Base-by-base conservation (phyloP, 2,329 filamentous ascomycete species). In the Fusarium xyrophilum region DNA sequence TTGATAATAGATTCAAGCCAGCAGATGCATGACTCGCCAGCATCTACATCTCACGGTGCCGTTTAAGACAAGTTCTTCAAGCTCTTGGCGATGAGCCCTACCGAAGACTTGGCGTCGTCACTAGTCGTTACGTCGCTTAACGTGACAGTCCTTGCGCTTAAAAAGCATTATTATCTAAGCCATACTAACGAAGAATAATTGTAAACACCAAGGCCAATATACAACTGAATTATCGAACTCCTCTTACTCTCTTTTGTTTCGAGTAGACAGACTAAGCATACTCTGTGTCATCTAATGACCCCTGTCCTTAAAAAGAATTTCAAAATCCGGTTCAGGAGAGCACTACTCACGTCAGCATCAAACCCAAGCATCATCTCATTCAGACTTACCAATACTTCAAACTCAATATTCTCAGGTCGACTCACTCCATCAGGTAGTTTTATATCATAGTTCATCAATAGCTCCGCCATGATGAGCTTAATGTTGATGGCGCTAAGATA, bases 401-500 rank as follows among this genome's bases (percentile, higher is more conserved):
- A 67, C 19, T 67, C 64, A 3, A 59, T 53, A 9, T 67, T 67
- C 0, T 43, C n/a, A 4, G 58, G 63, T 1, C 63, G 21, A 1
- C 12, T 21, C 4, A 15, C 14, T 15, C 59, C 65, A 2, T 67
- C 48, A 0, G 47, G 25, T 2, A 59, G 5, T 27, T 60, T 64
- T 1, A 67, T 55, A 3, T 72, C 67, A 6, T 67, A 72, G 44
- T 72, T 66, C 23, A 66, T 58, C 32, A 72, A 27, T 1, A 72
- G 40, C 19, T 72, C 63, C 0, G 61, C 64, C 32, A 72, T 39
- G 33, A 72, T 64, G 5, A 72, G 56, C 38, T 72, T 72, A 14
- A 72, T 70, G 19, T 72, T 69, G 1, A 68, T 56, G 2, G 54
- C 57, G 2, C 67, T 69, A 0, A 72, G 36, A 17, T 70, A 72